A percentile compares a stretch with the other conserved stretches of the same genome.
Evolutionary conservation across 495 filamentous ascomycete species (phyloP).

Genomic region (Penicillium angulare): DNA sequence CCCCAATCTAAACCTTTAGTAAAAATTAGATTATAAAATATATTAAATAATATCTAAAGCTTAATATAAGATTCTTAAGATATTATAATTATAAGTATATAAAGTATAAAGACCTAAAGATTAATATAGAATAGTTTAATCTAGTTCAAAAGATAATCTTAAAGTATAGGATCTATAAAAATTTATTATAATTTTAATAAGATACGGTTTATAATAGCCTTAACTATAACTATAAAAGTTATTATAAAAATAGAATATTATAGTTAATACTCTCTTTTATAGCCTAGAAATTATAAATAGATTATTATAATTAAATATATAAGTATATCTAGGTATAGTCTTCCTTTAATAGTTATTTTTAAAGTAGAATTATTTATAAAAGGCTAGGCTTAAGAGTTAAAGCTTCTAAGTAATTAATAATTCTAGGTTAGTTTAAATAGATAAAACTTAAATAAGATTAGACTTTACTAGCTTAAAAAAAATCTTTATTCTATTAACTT

Average conservation of each 20-base stretch:
- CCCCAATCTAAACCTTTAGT: neutral
- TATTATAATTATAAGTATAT: neutral
- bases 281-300: too few species aligned
- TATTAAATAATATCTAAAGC: neutral
- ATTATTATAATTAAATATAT: neutral
- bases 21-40: neutral
- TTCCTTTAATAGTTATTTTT: neutral
- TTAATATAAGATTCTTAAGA: neutral
- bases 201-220: neutral
- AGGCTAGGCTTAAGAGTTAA: neutral
- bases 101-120: neutral
- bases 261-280: neutral
- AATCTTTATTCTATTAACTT: too few species aligned
- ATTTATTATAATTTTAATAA: neutral
- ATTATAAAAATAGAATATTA: neutral
- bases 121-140: neutral
- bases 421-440: neutral
- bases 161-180: neutral
- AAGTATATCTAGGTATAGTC: neutral
- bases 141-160: neutral
- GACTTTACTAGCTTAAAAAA: too few species aligned
- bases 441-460: neutral
- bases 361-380: neutral
- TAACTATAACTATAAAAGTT: neutral
- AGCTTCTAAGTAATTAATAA: neutral